Evolutionary conservation across 148 eudicot genomes (phyloP).

Genomic region (Rhododendron kiyosumense): DNA sequence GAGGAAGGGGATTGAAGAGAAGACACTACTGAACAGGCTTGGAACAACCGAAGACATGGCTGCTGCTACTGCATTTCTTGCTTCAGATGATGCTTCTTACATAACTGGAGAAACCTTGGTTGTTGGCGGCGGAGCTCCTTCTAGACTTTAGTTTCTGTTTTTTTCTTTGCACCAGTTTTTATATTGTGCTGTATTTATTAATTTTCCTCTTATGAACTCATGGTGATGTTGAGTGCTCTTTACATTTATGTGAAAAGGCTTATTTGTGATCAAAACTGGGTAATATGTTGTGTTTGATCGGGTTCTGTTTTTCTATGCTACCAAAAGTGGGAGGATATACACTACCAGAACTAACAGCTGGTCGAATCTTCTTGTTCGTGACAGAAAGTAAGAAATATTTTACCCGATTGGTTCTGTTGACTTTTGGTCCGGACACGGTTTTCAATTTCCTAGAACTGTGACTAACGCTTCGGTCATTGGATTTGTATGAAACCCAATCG

Average conservation of each 20-base stretch:
- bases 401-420: neutral
- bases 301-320: neutral
- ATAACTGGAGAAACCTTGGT: slow-evolving; percentile 91
- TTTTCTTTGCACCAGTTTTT: no score
- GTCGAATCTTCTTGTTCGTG: neutral
- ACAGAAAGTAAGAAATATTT: neutral
- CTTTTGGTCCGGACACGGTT: no score
- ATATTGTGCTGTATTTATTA: neutral
- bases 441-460: no score
- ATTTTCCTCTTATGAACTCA: neutral
- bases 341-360: neutral
- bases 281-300: neutral
- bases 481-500: no score
- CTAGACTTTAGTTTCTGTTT: slow-evolving; percentile 49
- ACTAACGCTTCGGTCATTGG: no score
- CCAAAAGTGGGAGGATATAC: neutral
- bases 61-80: slow-evolving; percentile 80
- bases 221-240: neutral
- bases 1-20: slow-evolving; percentile 62
- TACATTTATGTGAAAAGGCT: neutral
- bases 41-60: slow-evolving; percentile 94
- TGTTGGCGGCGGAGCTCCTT: slow-evolving; percentile 79
- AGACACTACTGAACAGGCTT: slow-evolving; percentile 59
- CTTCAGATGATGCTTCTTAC: slow-evolving; percentile 90
- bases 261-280: neutral